Evolutionary conservation across 257 asterid genomes (phyloP).

Genomic region (Avicennia marina): DNA sequence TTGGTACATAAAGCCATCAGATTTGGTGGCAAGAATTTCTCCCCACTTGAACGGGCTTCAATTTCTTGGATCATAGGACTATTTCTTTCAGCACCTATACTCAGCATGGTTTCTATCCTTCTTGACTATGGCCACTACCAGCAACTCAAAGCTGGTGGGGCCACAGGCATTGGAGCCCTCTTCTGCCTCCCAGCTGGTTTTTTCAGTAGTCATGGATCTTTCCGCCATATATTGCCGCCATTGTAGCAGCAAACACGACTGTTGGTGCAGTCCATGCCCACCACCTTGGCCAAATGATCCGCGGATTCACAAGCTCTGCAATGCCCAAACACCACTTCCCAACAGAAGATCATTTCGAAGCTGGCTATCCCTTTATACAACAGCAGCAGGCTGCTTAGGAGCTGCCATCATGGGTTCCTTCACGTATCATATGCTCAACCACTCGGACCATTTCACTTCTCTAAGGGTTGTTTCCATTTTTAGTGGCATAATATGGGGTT

Average conservation of each 20-base stretch:
- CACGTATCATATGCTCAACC: slow-evolving; percentile 61
- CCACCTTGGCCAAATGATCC: slow-evolving; percentile 72
- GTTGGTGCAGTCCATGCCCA: slow-evolving; percentile 65
- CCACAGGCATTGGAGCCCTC: slow-evolving; percentile 71
- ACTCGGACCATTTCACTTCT: slow-evolving; percentile 59
- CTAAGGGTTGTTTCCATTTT: slow-evolving; percentile 87
- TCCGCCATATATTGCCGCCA: slow-evolving; percentile 64
- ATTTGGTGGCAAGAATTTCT: slow-evolving; percentile 36
- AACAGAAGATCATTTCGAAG: slow-evolving; percentile 48
- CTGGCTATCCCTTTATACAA: slow-evolving; percentile 68
- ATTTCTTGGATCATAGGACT: slow-evolving; percentile 76
- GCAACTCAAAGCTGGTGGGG: slow-evolving; percentile 62
- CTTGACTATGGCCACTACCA: slow-evolving; percentile 66
- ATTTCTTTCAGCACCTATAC: slow-evolving; percentile 64
- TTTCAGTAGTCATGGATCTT: slow-evolving; percentile 67
- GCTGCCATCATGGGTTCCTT: slow-evolving; percentile 68
- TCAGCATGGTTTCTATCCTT: slow-evolving; percentile 47
- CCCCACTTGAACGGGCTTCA: slow-evolving; percentile 78
- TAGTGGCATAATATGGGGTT: slow-evolving; percentile 80
- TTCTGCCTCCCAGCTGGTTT: slow-evolving; percentile 93
- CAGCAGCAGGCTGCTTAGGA: slow-evolving; percentile 75
- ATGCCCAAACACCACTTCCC: slow-evolving; percentile 41
- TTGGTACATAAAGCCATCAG: slow-evolving; percentile 43
- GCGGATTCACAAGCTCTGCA: slow-evolving; percentile 57
- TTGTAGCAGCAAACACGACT: slow-evolving; percentile 66